Evolutionary conservation across 2,329 filamentous ascomycete species (phyloP).

Genomic region (Berkeleyomyces basicola): DNA sequence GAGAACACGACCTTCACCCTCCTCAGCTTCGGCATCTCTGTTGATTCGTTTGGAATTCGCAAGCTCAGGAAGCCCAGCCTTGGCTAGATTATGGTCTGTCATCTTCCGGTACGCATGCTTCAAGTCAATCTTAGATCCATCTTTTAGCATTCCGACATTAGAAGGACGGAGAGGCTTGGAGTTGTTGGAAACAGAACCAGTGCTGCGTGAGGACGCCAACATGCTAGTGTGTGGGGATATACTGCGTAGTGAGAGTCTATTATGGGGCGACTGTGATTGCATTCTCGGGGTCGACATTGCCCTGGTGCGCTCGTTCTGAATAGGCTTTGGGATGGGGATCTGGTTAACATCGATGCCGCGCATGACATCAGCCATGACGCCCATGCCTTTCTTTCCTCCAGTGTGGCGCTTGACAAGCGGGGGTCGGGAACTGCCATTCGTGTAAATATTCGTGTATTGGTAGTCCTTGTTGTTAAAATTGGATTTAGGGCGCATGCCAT

Average conservation of each 20-base stretch:
- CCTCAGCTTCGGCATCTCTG: slow-evolving; percentile 23
- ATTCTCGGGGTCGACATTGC: slow-evolving; percentile 20
- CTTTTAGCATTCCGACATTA: slow-evolving; percentile 35
- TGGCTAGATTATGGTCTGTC: slow-evolving; percentile 53
- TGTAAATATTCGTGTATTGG: slow-evolving; percentile 43
- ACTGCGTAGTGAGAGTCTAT: slow-evolving; percentile 24
- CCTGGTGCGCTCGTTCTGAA: slow-evolving; percentile 21
- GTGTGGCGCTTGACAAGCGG: slow-evolving; percentile 34
- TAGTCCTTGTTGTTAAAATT: slow-evolving; percentile 35
- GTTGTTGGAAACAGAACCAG: slow-evolving; percentile 18
- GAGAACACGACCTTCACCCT: slow-evolving; percentile 38
- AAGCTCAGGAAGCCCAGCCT: slow-evolving; percentile 43
- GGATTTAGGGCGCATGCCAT: slow-evolving; percentile 21
- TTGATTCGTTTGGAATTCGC: slow-evolving; percentile 35
- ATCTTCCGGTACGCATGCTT: slow-evolving; percentile 52
- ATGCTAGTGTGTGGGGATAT: slow-evolving; percentile 27
- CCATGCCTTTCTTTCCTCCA: slow-evolving; percentile 24
- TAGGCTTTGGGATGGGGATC: slow-evolving; percentile 30
- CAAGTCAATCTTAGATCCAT: slow-evolving; percentile 48
- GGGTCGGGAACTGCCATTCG: slow-evolving; percentile 30
- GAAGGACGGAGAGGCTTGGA: slow-evolving; percentile 18
- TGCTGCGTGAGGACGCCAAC: slow-evolving; percentile 17
- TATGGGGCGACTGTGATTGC: slow-evolving; percentile 38
- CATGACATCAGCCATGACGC: slow-evolving; percentile 36
- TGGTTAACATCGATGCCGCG: slow-evolving; percentile 33